Conservation (phyloP, 345 rosid genomes). For the Rhizophora mangle region DNA sequence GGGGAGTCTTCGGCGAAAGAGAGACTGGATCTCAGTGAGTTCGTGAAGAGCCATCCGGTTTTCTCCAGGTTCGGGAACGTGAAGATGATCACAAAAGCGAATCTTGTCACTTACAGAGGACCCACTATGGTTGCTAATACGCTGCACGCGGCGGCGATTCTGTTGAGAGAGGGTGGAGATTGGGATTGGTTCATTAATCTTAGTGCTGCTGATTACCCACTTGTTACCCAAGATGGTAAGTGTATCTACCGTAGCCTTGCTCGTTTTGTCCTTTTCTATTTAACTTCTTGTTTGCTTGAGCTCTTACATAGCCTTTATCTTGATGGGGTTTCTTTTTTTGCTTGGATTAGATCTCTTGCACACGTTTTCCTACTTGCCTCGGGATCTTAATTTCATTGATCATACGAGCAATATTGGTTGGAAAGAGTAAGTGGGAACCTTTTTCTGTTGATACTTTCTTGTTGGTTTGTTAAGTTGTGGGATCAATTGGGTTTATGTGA, state of each 20-base stretch:
- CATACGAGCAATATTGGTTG: constrained; percentile 98
- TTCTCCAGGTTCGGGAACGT: constrained; percentile 60
- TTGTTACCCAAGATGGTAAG: constrained; percentile 92
- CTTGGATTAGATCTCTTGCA: constrained; percentile 75
- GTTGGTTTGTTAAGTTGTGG: constrained; percentile 1
- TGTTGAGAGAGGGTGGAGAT: constrained; percentile 73
- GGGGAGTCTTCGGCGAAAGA: constrained; percentile 59
- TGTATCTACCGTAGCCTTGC: neutral
- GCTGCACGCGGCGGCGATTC: constrained; percentile 88
- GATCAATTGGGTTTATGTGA: constrained; percentile 24
- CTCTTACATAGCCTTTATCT: neutral
- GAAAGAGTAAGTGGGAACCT: constrained; percentile 79
- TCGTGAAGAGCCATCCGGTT: constrained; percentile 43
- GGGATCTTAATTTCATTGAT: constrained; percentile 97
- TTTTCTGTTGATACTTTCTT: constrained; percentile 5
- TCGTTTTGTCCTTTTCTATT: neutral
- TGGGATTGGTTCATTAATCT: constrained; percentile 99
- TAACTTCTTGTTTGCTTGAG: neutral
- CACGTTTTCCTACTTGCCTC: constrained; percentile 81
- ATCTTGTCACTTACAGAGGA: constrained; percentile 88
- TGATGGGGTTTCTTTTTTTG: neutral
- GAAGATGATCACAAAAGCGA: constrained; percentile 78
- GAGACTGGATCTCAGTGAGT: constrained; percentile 71
- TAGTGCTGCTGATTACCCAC: constrained; percentile 97
- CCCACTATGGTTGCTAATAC: constrained; percentile 99